Evolutionary conservation across 495 filamentous ascomycete species (phyloP).

Genomic region (Penicillium roqueforti): DNA sequence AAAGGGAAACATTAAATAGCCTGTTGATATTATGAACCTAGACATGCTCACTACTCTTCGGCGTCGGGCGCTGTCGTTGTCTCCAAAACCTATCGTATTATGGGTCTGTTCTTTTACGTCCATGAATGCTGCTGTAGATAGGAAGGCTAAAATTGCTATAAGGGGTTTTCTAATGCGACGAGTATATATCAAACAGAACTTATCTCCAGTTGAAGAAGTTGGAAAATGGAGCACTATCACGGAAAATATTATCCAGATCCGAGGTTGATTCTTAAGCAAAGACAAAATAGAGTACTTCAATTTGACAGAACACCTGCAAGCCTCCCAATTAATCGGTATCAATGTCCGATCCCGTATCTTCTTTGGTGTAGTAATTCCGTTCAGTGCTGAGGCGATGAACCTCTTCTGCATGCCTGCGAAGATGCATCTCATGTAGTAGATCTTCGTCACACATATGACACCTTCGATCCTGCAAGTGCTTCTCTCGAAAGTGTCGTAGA

Average conservation of each 20-base stretch:
- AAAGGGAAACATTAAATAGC: not conserved
- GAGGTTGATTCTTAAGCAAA: no score
- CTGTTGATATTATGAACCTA: not conserved
- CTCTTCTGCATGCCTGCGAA: conserved; percentile 22
- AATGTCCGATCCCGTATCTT: conserved; percentile 13
- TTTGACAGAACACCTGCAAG: not conserved
- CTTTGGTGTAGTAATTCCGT: conserved; percentile 14
- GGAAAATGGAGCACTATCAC: no score
- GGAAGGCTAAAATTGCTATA: no score
- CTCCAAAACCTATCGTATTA: not conserved
- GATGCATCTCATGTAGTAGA: conserved; percentile 27
- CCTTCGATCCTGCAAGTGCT: conserved; percentile 22
- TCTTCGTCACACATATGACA: conserved; percentile 22
- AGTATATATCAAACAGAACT: no score
- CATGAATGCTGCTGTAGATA: not conserved
- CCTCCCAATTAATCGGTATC: conserved; percentile 11
- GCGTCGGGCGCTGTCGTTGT: not conserved
- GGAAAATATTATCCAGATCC: no score
- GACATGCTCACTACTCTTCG: not conserved
- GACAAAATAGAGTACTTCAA: not conserved
- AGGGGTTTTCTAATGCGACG: no score
- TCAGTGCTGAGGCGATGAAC: conserved; percentile 17
- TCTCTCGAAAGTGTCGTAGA: conserved; percentile 23
- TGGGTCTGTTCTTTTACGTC: not conserved
- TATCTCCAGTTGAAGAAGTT: no score